A percentile compares a stretch with the other conserved stretches of the same genome.
phyloP scores from a whole-genome alignment of 306 rosid species.

The Pterocarpus macrocarpus region DNA sequence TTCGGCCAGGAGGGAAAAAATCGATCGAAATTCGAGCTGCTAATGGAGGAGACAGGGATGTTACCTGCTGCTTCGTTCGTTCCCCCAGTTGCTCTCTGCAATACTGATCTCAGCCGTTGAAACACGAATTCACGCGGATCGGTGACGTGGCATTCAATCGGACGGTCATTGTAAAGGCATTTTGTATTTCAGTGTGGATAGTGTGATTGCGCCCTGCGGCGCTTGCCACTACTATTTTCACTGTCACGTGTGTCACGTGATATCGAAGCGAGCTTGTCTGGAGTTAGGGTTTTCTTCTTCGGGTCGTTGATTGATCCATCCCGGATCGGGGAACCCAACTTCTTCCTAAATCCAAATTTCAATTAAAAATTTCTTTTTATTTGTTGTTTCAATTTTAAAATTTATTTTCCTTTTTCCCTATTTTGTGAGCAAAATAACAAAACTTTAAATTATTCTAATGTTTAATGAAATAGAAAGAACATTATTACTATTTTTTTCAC shows the following conservation, averaged over 20 bases:
- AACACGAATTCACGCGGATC: conserved; percentile 57
- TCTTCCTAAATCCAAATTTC: neutral
- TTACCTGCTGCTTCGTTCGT: conserved; percentile 69
- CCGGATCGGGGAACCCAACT: neutral
- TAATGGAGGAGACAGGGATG: conserved; percentile 51
- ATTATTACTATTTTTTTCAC: too few relatives aligned
- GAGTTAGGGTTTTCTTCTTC: conserved; percentile 50
- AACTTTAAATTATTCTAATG: too few relatives aligned
- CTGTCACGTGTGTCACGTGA: conserved; percentile 73
- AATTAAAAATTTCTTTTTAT: too few relatives aligned
- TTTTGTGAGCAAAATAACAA: too few relatives aligned
- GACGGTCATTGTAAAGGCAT: conserved; percentile 52
- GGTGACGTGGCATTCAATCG: conserved; percentile 68
- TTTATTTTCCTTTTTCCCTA: too few relatives aligned
- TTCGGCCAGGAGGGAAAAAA: conserved; percentile 29
- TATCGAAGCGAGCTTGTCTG: neutral
- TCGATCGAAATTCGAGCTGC: conserved; percentile 48
- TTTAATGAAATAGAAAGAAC: too few relatives aligned
- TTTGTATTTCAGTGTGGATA: conserved; percentile 48
- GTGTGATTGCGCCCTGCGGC: conserved; percentile 65
- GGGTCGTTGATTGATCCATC: neutral
- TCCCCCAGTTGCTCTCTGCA: conserved; percentile 75
- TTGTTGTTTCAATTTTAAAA: too few relatives aligned
- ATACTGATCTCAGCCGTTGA: conserved; percentile 71
- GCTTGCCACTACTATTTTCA: conserved; percentile 47